These are phyloP conservation scores for Colletotrichum lini DNA, from an alignment of 2,329 filamentous ascomycete genomes.

Conservation along the genomic window DNA sequence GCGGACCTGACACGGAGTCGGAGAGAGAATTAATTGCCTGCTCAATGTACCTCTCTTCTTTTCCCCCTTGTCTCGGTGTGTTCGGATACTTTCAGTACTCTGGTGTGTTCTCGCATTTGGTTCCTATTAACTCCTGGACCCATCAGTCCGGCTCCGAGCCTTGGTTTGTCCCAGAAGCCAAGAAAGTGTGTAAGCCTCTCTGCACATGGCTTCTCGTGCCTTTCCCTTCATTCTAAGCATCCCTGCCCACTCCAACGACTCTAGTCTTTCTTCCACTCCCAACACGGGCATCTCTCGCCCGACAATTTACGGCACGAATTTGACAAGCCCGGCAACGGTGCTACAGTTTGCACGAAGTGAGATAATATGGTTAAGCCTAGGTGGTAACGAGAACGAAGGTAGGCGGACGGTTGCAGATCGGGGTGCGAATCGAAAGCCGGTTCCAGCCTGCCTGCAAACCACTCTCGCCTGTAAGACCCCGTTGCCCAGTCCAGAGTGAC, in stretches of 20 bases:
- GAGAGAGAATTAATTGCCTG: neutral
- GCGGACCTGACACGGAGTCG: neutral
- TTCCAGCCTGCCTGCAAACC: neutral
- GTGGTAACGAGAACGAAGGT: neutral
- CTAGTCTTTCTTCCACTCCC: too few species aligned
- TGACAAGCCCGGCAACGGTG: neutral
- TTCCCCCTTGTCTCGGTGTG: neutral
- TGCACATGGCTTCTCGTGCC: conserved; percentile 20
- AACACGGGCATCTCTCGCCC: neutral
- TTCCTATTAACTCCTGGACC: neutral
- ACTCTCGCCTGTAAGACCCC: neutral
- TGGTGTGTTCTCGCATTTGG: neutral
- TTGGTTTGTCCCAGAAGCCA: conserved; percentile 27
- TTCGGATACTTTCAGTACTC: too few species aligned
- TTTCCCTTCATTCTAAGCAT: neutral
- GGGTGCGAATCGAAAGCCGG: neutral
- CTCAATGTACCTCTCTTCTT: neutral
- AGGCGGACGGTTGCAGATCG: neutral
- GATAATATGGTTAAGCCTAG: neutral
- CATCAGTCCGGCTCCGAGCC: conserved; percentile 15
- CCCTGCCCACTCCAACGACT: neutral
- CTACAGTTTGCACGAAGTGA: neutral
- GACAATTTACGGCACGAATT: neutral
- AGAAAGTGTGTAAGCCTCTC: conserved; percentile 30
- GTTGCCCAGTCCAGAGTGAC: conserved; percentile 6